Evolutionary conservation across 352 stramenopile species (phyloP).

Genomic region (Phytophthora sansomeana): DNA sequence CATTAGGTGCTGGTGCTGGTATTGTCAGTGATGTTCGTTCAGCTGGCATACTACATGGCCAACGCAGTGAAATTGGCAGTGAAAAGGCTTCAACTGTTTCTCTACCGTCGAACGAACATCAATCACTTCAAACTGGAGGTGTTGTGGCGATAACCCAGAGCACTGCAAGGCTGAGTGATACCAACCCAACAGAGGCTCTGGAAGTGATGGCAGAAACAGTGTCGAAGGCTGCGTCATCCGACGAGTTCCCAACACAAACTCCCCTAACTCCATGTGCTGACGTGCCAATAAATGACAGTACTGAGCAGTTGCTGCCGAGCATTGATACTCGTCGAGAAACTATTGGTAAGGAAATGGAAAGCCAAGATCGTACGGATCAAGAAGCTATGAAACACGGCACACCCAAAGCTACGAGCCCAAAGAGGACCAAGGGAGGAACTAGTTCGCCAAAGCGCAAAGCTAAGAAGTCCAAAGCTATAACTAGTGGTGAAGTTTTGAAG

Average conservation of each 20-base stretch:
- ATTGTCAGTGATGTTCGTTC: background rate
- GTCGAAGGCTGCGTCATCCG: background rate
- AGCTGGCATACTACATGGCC: background rate
- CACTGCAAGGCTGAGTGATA: background rate
- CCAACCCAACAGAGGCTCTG: background rate
- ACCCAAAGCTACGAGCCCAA: background rate
- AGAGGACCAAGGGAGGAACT: background rate
- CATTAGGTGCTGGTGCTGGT: background rate
- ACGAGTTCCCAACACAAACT: background rate
- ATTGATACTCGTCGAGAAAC: background rate
- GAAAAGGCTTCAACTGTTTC: background rate
- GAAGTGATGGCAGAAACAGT: background rate
- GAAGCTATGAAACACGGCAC: background rate
- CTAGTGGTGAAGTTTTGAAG: background rate
- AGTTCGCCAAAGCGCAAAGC: background rate
- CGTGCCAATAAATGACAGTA: background rate
- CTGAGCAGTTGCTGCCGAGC: background rate
- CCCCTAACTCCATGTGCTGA: background rate
- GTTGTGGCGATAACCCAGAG: background rate
- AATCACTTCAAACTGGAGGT: background rate
- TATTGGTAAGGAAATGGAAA: background rate
- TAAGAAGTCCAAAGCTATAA: constrained; percentile 2
- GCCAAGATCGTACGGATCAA: background rate
- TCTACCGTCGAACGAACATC: background rate
- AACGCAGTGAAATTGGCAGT: background rate